These are phyloP conservation scores for Chalciporus chontae DNA, from an alignment of 768 basidiomycete genomes.

Conservation along the genomic window DNA sequence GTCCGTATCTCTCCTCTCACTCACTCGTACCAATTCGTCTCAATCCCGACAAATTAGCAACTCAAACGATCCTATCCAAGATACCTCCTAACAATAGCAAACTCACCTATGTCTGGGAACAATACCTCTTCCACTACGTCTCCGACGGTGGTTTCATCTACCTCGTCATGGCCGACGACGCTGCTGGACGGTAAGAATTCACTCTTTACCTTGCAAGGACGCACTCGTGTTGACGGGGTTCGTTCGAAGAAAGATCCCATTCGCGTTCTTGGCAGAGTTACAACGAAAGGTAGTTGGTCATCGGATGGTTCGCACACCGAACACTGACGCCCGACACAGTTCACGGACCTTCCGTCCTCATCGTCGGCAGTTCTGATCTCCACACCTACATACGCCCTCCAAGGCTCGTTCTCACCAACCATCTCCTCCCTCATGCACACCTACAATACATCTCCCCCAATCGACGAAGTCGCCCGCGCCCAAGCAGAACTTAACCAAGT, in stretches of 20 bases:
- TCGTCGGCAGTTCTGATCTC: slow-evolving; percentile 49
- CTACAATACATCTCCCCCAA: slow-evolving; percentile 85
- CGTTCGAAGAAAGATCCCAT: slow-evolving; percentile 74
- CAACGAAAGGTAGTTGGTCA: slow-evolving; percentile 59
- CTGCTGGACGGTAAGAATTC: slow-evolving; percentile 70
- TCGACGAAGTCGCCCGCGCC: slow-evolving; percentile 86
- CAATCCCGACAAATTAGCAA: slow-evolving; percentile 45
- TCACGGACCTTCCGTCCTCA: slow-evolving; percentile 59
- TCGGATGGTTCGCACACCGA: slow-evolving; percentile 2
- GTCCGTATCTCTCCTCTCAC: slow-evolving; percentile 35
- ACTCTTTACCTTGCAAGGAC: background rate
- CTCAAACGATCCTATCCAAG: slow-evolving; percentile 86
- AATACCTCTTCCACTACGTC: slow-evolving; percentile 92
- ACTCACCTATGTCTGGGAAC: slow-evolving; percentile 86
- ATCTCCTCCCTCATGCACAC: slow-evolving; percentile 77
- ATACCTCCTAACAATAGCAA: slow-evolving; percentile 90
- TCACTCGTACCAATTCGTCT: background rate
- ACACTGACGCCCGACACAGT: slow-evolving; percentile 35
- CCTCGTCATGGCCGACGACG: slow-evolving; percentile 93
- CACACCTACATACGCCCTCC: slow-evolving; percentile 59
- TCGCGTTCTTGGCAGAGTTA: slow-evolving; percentile 85
- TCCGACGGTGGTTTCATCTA: slow-evolving; percentile 85
- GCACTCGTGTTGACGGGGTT: background rate
- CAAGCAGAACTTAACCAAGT: slow-evolving; percentile 86
- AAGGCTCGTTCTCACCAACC: slow-evolving; percentile 66